phyloP scores from a whole-genome alignment of 345 rosid species.

The Turnera subulata region DNA sequence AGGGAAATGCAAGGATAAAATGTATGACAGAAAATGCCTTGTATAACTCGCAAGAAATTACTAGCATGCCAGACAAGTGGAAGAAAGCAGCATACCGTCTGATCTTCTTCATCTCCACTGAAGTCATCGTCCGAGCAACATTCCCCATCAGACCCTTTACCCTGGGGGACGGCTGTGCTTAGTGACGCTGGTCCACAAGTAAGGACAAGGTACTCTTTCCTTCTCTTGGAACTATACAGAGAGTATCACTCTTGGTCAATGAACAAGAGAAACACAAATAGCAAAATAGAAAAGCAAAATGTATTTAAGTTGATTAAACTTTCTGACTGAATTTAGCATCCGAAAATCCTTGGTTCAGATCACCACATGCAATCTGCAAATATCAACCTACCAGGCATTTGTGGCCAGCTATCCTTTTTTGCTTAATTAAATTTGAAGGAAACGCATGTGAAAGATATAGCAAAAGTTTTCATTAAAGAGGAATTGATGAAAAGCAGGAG shows the following conservation, averaged over 20 bases:
- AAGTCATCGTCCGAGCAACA: constrained; percentile 62
- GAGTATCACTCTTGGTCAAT: background rate
- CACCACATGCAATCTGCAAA: too few species aligned
- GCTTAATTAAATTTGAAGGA: too few species aligned
- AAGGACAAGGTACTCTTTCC: constrained; percentile 84
- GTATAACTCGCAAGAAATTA: background rate
- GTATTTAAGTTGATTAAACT: background rate
- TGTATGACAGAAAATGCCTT: background rate
- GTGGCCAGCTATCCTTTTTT: too few species aligned
- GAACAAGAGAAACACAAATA: background rate
- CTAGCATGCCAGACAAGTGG: background rate
- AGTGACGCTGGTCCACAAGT: constrained; percentile 70
- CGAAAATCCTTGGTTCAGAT: too few species aligned
- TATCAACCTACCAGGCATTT: too few species aligned
- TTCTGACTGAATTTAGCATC: too few species aligned
- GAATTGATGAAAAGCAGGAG: too few species aligned
- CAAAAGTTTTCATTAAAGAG: too few species aligned
- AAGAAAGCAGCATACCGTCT: constrained; percentile 35
- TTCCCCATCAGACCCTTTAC: constrained; percentile 48
- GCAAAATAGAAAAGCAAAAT: background rate
- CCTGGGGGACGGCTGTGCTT: constrained; percentile 40
- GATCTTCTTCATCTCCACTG: constrained; percentile 55
- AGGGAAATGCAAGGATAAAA: too few species aligned
- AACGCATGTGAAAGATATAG: too few species aligned
- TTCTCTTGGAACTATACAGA: constrained; percentile 56